A percentile compares a stretch with the other conserved stretches of the same genome.
Evolutionary conservation across 1,139 yeast genomes (phyloP).

Genomic region (Kodamaea ohmeri): DNA sequence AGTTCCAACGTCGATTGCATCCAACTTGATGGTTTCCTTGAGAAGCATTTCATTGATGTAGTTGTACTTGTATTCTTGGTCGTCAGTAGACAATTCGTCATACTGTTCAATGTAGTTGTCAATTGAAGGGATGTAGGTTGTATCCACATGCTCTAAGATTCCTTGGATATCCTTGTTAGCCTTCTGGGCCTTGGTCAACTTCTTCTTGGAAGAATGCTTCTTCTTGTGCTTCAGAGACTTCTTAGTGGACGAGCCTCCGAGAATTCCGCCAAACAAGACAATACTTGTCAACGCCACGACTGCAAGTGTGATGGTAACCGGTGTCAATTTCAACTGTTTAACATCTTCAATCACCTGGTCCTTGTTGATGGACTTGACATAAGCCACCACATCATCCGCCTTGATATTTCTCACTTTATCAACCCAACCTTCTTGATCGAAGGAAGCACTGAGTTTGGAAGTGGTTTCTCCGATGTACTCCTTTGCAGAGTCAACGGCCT

Average conservation of each 20-base stretch:
- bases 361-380: slow-evolving; percentile 9
- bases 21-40: slow-evolving; percentile 64
- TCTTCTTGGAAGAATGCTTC: slow-evolving; percentile 34
- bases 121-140: slow-evolving; percentile 43
- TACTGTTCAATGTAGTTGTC: slow-evolving; percentile 39
- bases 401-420: not conserved
- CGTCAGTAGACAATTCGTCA: slow-evolving; percentile 33
- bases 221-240: slow-evolving; percentile 14
- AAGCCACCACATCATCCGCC: slow-evolving; percentile 7
- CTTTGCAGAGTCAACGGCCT: slow-evolving; percentile 9
- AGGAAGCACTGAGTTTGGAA: not conserved
- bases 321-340: slow-evolving; percentile 28
- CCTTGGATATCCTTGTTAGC: slow-evolving; percentile 42
- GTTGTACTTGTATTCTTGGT: slow-evolving; percentile 49
- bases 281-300: slow-evolving; percentile 33
- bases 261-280: slow-evolving; percentile 18
- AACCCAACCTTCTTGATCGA: slow-evolving; percentile 1
- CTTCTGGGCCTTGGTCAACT: slow-evolving; percentile 41
- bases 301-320: slow-evolving; percentile 35
- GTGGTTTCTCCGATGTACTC: slow-evolving; percentile 6
- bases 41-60: slow-evolving; percentile 65
- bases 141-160: slow-evolving; percentile 43
- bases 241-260: slow-evolving; percentile 9
- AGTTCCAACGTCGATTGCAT: slow-evolving; percentile 55
- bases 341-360: slow-evolving; percentile 34